Conservation (phyloP, 306 rosid genomes). For the Echinosophora koreensis region DNA sequence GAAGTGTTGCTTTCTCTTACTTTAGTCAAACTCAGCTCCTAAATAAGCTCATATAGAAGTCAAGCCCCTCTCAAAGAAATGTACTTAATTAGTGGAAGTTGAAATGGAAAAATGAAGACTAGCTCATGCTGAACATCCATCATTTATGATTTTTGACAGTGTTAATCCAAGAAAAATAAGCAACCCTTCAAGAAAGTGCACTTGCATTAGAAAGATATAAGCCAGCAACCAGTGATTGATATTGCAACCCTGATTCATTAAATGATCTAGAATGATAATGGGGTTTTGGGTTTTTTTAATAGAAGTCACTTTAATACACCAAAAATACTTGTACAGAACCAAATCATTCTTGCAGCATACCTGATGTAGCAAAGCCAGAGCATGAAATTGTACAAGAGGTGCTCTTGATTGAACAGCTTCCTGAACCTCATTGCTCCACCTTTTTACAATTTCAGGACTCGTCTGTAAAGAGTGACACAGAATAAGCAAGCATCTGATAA, state of each 20-base stretch:
- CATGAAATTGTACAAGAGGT: slow-evolving; percentile 98
- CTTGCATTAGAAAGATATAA: slow-evolving; percentile 17
- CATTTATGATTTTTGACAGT: slow-evolving; percentile 28
- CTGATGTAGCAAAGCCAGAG: slow-evolving; percentile 95
- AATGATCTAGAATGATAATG: slow-evolving; percentile 33
- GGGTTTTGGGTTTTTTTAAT: background rate
- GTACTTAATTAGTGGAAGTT: slow-evolving; percentile 21
- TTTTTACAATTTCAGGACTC: slow-evolving; percentile 94
- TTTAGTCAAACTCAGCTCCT: slow-evolving; percentile 23
- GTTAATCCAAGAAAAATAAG: slow-evolving; percentile 38
- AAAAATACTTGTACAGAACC: slow-evolving; percentile 11
- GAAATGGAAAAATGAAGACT: slow-evolving; percentile 22
- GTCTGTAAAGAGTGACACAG: slow-evolving; percentile 61
- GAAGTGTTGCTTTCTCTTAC: slow-evolving; percentile 14
- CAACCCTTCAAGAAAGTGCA: slow-evolving; percentile 34
- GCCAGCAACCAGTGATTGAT: background rate
- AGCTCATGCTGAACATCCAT: slow-evolving; percentile 22
- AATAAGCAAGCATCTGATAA: background rate
- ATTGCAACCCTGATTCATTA: slow-evolving; percentile 19
- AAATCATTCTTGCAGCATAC: slow-evolving; percentile 57
- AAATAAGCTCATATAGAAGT: slow-evolving; percentile 35
- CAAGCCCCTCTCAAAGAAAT: slow-evolving; percentile 27
- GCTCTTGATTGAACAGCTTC: slow-evolving; percentile 99
- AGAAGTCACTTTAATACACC: slow-evolving; percentile 13
- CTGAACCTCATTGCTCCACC: slow-evolving; percentile 99